Evolutionary conservation across 2,329 filamentous ascomycete species (phyloP).

Genomic region (Cryphonectria naterciae): DNA sequence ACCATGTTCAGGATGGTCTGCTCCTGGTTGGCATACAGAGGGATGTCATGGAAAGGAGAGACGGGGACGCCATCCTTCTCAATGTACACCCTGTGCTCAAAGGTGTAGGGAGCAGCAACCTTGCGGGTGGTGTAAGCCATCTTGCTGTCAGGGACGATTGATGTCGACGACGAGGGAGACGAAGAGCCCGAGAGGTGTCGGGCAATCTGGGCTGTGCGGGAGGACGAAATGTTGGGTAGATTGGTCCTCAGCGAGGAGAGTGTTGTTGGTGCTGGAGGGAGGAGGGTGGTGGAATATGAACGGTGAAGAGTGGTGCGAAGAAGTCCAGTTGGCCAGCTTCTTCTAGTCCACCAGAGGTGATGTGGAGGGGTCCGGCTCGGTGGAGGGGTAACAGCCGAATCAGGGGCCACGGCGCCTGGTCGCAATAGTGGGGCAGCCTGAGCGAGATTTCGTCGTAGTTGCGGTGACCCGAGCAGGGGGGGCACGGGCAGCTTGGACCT

Average conservation of each 20-base stretch:
- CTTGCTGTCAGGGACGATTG: conserved; percentile 44
- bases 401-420: conserved; percentile 17
- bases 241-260: conserved; percentile 30
- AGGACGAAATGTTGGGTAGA: conserved; percentile 51
- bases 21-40: conserved; percentile 95
- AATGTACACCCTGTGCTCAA: conserved; percentile 89
- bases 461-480: conserved; percentile 1
- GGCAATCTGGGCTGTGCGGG: conserved; percentile 58
- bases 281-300: conserved; percentile 13
- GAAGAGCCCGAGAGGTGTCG: conserved; percentile 53
- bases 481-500: neutral
- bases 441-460: conserved; percentile 18
- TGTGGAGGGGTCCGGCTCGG: conserved; percentile 27
- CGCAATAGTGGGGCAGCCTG: conserved; percentile 22
- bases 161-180: conserved; percentile 34
- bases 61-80: conserved; percentile 95
- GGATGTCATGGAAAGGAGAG: conserved; percentile 98
- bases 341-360: conserved; percentile 3
- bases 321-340: conserved; percentile 19
- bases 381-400: conserved; percentile 20
- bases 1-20: conserved; percentile 98
- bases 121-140: conserved; percentile 79
- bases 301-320: conserved; percentile 16
- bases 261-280: conserved; percentile 20
- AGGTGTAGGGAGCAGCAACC: conserved; percentile 84